These are phyloP conservation scores for Lentinula raphanica DNA, from an alignment of 768 basidiomycete species.

Conservation along the genomic window DNA sequence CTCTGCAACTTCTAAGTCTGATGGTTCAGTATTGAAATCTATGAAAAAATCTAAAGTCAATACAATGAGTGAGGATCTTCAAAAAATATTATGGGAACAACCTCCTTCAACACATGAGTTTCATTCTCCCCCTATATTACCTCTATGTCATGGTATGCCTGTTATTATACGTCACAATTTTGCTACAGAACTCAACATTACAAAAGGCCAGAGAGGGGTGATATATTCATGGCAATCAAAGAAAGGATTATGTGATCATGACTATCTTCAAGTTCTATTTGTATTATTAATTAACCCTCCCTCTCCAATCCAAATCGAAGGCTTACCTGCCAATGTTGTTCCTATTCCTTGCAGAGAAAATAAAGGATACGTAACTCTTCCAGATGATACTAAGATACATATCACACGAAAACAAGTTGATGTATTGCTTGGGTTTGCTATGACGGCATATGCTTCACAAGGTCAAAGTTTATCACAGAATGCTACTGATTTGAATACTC, in stretches of 20 bases:
- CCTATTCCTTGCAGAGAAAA: slow-evolving; percentile 13
- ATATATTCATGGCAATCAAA: slow-evolving; percentile 21
- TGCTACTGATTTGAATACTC: slow-evolving; percentile 20
- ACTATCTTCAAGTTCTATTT: slow-evolving; percentile 23
- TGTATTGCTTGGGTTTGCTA: slow-evolving; percentile 24
- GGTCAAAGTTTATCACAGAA: slow-evolving; percentile 24
- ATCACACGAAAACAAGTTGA: too few relatives aligned
- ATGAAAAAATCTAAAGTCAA: neutral
- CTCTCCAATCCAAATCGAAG: slow-evolving; percentile 14
- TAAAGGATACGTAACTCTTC: slow-evolving; percentile 10
- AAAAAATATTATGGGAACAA: slow-evolving; percentile 18
- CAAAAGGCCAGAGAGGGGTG: slow-evolving; percentile 25
- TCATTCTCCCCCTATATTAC: slow-evolving; percentile 22
- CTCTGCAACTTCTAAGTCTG: too few relatives aligned
- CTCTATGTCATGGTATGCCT: slow-evolving; percentile 27
- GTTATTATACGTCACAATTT: slow-evolving; percentile 26
- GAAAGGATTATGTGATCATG: slow-evolving; percentile 5
- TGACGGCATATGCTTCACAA: slow-evolving; percentile 29
- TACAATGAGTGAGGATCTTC: slow-evolving; percentile 7
- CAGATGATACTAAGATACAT: slow-evolving; percentile 13
- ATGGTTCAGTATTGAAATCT: neutral
- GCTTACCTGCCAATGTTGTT: slow-evolving; percentile 26
- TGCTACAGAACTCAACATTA: slow-evolving; percentile 29
- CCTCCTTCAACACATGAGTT: slow-evolving; percentile 19
- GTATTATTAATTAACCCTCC: slow-evolving; percentile 21